Conservation (phyloP, 331 rosid genomes). For the Quercus phellos region DNA sequence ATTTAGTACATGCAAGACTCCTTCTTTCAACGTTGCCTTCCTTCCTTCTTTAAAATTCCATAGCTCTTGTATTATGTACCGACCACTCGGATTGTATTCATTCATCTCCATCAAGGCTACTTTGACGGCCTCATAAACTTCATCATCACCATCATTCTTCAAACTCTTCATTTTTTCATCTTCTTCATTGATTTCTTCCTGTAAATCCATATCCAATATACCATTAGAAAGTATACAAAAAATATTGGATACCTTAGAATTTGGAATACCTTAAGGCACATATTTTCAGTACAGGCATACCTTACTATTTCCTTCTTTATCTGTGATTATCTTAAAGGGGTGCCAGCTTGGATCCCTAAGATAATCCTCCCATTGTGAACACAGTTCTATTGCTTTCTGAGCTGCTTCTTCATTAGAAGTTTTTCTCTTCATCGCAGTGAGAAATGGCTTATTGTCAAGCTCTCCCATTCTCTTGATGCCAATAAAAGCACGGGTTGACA, state of each 20-base stretch:
- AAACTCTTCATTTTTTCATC: slow-evolving; percentile 52
- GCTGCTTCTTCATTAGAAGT: slow-evolving; percentile 27
- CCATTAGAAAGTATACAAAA: too few relatives aligned
- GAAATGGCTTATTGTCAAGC: slow-evolving; percentile 48
- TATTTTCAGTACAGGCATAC: slow-evolving; percentile 14
- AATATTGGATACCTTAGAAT: too few relatives aligned
- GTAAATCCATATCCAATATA: neutral
- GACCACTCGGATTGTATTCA: slow-evolving; percentile 79
- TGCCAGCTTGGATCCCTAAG: slow-evolving; percentile 69
- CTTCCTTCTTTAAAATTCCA: slow-evolving; percentile 60
- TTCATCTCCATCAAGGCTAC: slow-evolving; percentile 61
- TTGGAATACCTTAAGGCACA: too few relatives aligned
- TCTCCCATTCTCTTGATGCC: slow-evolving; percentile 80
- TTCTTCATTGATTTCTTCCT: slow-evolving; percentile 50
- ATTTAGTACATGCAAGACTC: slow-evolving; percentile 30
- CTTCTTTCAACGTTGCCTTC: slow-evolving; percentile 59
- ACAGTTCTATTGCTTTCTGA: slow-evolving; percentile 33
- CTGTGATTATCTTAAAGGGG: slow-evolving; percentile 43
- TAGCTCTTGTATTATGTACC: slow-evolving; percentile 50
- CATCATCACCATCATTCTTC: slow-evolving; percentile 51
- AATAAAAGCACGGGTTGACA: slow-evolving; percentile 28
- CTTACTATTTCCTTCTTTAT: slow-evolving; percentile 24
- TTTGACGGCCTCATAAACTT: slow-evolving; percentile 40
- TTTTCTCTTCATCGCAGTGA: slow-evolving; percentile 35
- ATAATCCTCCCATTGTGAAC: slow-evolving; percentile 57